Evolutionary conservation across 768 basidiomycete genomes (phyloP), one percentile per base, ranked within the genome.

Genomic region (Suillus fuscotomentosus): DNA sequence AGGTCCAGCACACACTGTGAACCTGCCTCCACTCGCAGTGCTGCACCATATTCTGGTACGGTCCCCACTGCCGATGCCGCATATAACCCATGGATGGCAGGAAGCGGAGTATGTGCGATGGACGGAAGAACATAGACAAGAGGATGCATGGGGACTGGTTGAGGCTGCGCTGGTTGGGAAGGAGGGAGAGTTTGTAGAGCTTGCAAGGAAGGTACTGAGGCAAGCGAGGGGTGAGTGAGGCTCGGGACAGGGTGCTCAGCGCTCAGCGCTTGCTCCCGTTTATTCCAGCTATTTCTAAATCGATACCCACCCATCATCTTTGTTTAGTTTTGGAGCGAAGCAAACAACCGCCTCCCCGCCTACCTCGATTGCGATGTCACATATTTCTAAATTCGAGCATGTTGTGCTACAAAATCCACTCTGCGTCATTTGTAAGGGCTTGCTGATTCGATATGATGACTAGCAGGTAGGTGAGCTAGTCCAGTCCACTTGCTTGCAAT

Each of bases 71-170:
- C 86, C 91, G 6, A 82, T 99, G 45, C 97, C 97, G 11, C 94
- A 99, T 73, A 83, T 85, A 57, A 75, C 95, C 62, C 95, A 98
- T 71, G 90, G 91, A 0, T 99, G 97, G 97, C 90, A 92, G 63
- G 95, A 98, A 72, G 84, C 90, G 4, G 97, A 99, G 79, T 99
- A 99, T 75, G 92, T 97, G 57, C 86, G 93, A 51, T 99, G 96
- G 95, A 83, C 99, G 14, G 91, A 94, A 65, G 96, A 97, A 73
- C 97, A 98, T 71, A 81, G 87, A 2, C 87, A 89, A 65, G 84
- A 83, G 65, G 97, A 98, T 73, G 85, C 90, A 9, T 86, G 87
- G 84, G 86, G 85, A 15, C 82, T 99, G 53, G 79, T 99, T 13
- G 92, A 95, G 61, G 84, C 87, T 68, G 85, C 82, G 31, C 76